Evolutionary conservation across 129 eudicot species (phyloP).

Genomic region (Artemisia annua): DNA sequence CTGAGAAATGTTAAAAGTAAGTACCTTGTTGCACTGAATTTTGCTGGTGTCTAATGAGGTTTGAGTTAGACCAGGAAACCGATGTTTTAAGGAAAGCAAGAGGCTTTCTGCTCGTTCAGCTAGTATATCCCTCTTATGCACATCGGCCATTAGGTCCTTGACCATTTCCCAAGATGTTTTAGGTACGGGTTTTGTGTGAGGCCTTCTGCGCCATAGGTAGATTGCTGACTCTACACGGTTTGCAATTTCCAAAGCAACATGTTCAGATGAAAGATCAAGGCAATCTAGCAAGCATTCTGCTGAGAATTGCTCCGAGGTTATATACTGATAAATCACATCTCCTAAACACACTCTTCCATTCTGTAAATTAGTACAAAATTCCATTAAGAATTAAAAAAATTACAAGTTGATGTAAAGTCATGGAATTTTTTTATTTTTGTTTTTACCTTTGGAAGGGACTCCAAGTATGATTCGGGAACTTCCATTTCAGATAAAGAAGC

Average conservation of each 20-base stretch:
- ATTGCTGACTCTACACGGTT: slow-evolving; percentile 91
- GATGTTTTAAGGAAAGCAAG: slow-evolving; percentile 74
- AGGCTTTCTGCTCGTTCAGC: slow-evolving; percentile 94
- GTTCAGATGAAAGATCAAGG: slow-evolving; percentile 86
- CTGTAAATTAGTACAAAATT: slow-evolving; percentile 34
- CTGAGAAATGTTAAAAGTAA: background rate
- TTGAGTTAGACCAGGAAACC: slow-evolving; percentile 91
- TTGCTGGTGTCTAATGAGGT: slow-evolving; percentile 85
- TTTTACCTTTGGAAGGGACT: slow-evolving; percentile 88
- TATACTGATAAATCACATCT: slow-evolving; percentile 82
- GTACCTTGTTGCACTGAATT: slow-evolving; percentile 92
- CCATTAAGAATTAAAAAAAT: slow-evolving; percentile 3
- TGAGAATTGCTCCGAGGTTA: slow-evolving; percentile 86
- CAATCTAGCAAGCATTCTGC: slow-evolving; percentile 89
- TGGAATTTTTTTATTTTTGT: too few relatives aligned
- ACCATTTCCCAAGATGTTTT: slow-evolving; percentile 96
- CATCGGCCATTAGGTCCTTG: slow-evolving; percentile 75
- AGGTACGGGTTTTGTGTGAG: slow-evolving; percentile 48
- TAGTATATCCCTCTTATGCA: slow-evolving; percentile 76
- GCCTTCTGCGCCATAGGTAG: slow-evolving; percentile 86
- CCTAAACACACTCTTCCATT: slow-evolving; percentile 90
- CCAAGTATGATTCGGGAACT: slow-evolving; percentile 86
- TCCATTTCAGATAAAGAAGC: slow-evolving; percentile 86
- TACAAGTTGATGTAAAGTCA: background rate
- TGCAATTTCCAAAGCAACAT: slow-evolving; percentile 81